Percentiles rank a stretch among this genome's conserved stretches.
Conservation (phyloP, 148 eudicot genomes). For the Silene conica region DNA sequence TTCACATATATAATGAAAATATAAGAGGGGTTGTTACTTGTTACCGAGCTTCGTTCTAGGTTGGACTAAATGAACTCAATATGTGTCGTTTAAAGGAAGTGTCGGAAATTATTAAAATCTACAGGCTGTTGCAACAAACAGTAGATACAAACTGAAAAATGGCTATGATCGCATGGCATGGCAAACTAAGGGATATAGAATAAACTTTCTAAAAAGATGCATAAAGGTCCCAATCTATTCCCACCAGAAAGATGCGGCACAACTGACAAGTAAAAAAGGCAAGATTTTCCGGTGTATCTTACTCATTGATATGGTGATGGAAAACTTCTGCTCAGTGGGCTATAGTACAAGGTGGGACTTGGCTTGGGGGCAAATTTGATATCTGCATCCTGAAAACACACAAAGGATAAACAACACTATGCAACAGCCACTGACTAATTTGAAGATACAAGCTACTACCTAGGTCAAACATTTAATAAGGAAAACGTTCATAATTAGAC, state of each 20-base stretch:
- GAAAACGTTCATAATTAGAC: neutral
- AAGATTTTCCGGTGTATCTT: neutral
- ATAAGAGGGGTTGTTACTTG: neutral
- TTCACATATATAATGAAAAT: neutral
- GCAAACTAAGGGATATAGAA: neutral
- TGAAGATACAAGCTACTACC: neutral
- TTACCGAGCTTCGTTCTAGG: neutral
- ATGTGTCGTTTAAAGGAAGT: neutral
- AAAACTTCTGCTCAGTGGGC: neutral
- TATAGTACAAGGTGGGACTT: slow-evolving; percentile 1
- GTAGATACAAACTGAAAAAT: neutral
- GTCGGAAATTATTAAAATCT: neutral
- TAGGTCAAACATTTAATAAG: neutral
- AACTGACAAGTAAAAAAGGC: neutral
- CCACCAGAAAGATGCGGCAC: neutral
- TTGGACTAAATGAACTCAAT: neutral
- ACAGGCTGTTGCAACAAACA: neutral
- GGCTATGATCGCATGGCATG: neutral
- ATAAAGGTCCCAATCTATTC: neutral
- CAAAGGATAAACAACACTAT: neutral
- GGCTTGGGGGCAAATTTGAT: slow-evolving; percentile 3
- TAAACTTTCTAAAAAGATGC: neutral
- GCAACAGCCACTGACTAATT: neutral
- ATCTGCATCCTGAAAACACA: slow-evolving; percentile 14
- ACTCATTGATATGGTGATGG: neutral